Base-by-base conservation (phyloP, 2,329 filamentous ascomycete species). In the Xylariaceae sp. region DNA sequence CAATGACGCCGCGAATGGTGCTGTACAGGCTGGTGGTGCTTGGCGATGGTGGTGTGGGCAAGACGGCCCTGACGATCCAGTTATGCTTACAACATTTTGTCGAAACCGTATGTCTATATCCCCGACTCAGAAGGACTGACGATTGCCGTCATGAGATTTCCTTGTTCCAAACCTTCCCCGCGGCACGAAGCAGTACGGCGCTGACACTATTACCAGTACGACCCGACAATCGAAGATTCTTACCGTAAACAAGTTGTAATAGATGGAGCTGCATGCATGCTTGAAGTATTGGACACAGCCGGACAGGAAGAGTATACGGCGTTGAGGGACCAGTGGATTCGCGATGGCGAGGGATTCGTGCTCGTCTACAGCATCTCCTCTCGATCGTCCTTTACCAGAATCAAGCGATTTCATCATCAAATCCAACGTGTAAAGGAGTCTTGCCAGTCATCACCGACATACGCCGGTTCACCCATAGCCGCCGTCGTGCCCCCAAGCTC, bases 261-360 rank as follows among this genome's bases (percentile, higher is more conserved):
- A 72, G 94, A 97, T 70, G 83, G 86, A 58, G 89, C 95, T 72
- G 91, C 92, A 42, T 96, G 92, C 77, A 96, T 96, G 92, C 84
- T 96, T 67, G 92, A 97, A 73, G 91, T 96, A 45, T 83, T 96
- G 66, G 94, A 99, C 75, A 99, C 94, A 51, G 94, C 94, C 49
- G 94, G 94, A 54, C 94, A 99, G 72, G 94, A 99, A 76, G 94
- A 99, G 76, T 99, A 97, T 74, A 96, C 92, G 60, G 94, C 94
- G 44, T 77, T 97, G 66, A 83, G 94, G 68, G 94, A 97, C 71
- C 94, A 97, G 76, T 97, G 92, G 92, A 97, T 97, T 71, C 85
- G 94, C 65, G 92, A 97, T 69, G 92, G 94, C 62, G 94, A 99
- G 72, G 94, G 94, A 18, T 97, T 97, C 70, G 89, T 99, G 29